These are phyloP conservation scores for Candida germanica DNA, from an alignment of 805 yeast genomes.

Conservation along the genomic window DNA sequence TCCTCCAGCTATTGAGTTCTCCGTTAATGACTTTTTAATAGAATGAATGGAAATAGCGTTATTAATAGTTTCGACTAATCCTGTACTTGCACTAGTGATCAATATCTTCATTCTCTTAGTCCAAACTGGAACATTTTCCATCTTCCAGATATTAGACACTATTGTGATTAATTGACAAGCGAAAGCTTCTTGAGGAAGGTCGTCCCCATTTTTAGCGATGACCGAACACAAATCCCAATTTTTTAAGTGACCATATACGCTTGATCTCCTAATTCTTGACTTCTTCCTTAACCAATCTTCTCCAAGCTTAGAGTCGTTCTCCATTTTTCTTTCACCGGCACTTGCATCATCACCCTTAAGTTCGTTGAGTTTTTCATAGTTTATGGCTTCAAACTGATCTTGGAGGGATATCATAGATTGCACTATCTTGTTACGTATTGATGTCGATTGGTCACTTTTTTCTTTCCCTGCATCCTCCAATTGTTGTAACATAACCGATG, in stretches of 20 bases:
- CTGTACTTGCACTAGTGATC: constrained; percentile 86
- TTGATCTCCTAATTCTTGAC: constrained; percentile 71
- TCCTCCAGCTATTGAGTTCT: constrained; percentile 58
- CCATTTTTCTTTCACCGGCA: constrained; percentile 84
- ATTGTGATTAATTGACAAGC: constrained; percentile 92
- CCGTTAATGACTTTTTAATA: constrained; percentile 86
- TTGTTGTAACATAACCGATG: constrained; percentile 91
- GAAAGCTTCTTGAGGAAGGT: constrained; percentile 93
- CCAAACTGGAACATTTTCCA: constrained; percentile 73
- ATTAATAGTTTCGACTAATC: constrained; percentile 92
- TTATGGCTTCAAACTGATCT: constrained; percentile 38
- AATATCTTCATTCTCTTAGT: constrained; percentile 90
- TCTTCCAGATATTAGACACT: constrained; percentile 81
- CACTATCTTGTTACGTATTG: constrained; percentile 23
- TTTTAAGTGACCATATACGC: constrained; percentile 79
- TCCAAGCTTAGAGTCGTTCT: constrained; percentile 88
- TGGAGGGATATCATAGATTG: constrained; percentile 36
- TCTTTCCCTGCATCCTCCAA: constrained; percentile 71
- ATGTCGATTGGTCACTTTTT: constrained; percentile 36
- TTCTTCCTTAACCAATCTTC: constrained; percentile 91
- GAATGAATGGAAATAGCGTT: constrained; percentile 94
- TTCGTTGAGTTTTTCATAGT: constrained; percentile 39
- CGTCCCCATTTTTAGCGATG: constrained; percentile 95
- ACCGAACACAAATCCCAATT: constrained; percentile 96
- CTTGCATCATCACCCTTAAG: constrained; percentile 53